Base-by-base conservation (phyloP, 2,329 filamentous ascomycete species). In the Botryotinia calthae region DNA sequence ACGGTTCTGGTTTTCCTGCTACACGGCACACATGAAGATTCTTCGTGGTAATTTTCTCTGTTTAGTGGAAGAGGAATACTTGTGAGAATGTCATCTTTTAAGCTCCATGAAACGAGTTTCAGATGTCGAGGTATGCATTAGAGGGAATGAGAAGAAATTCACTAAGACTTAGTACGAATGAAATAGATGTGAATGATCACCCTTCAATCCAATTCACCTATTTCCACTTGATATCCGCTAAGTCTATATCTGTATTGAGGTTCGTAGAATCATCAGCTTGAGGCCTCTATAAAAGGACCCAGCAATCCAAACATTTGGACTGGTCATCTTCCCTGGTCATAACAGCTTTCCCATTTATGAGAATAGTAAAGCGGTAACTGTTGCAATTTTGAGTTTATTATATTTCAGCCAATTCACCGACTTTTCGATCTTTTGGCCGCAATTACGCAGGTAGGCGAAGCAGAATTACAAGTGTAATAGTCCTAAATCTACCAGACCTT, bases 41-140 rank as follows among this genome's bases (percentile, higher is more conserved):
- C n/a, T 3, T n/a, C 0, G n/a, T 28, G 48, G 25, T 42, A 20
- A 6, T 22, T 22, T 9, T 28, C 14, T 28, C n/a, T 25, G 14
- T 25, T 18, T 9, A 28, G 14, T 28, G 7, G n/a, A 6, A 56
- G 16, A 28, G n/a, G 14, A 56, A 31, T 28, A 0, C 14, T 28
- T 28, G 14, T 28, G 1, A 54, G 14, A 28, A 3, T 56, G 2
- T 18, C 28, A 31, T 7, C n/a, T 56, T 28, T 56, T 56, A 9
- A 56, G 14, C 14, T 1, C n/a, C 16, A n/a, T 8, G 2, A 18
- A 54, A 5, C 16, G 6, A 14, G n/a, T 54, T 28, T 28, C 48
- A 1, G n/a, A 18, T 28, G n/a, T 28, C 28, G n/a, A 28, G 14
- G 5, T 18, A 10, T 54, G 0, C 6, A 28, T 18, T 1, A 28